phyloP scores from a whole-genome alignment of 1,284 basidiomycete species.

The Malassezia nana region DNA sequence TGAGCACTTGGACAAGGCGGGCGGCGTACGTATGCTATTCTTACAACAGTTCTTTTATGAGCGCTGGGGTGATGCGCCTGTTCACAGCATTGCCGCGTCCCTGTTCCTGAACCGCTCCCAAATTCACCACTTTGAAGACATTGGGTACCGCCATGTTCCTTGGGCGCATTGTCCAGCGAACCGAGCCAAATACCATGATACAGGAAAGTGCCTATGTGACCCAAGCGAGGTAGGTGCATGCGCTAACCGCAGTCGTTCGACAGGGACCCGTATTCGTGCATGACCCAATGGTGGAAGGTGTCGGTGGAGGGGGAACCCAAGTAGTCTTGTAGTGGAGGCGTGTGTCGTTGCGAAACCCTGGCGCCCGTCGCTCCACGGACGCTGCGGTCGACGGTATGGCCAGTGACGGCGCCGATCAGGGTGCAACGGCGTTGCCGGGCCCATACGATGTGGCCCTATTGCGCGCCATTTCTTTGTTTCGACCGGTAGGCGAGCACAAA shows the following conservation, averaged over 20 bases:
- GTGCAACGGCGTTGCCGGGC: conserved; percentile 7
- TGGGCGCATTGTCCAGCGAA: conserved; percentile 35
- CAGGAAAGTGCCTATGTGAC: conserved; percentile 35
- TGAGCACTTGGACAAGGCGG: conserved; percentile 62
- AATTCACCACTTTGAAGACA: conserved; percentile 39
- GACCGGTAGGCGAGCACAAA: conserved; percentile 35
- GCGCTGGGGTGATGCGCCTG: conserved; percentile 73
- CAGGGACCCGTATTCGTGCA: conserved; percentile 31
- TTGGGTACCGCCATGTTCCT: conserved; percentile 39
- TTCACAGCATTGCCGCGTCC: conserved; percentile 45
- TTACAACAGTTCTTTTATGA: conserved; percentile 39
- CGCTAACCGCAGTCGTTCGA: conserved; percentile 25
- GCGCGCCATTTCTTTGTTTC: conserved; percentile 26
- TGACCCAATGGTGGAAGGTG: conserved; percentile 33
- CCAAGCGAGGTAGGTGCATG: conserved; percentile 20
- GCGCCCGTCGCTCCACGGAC: not conserved
- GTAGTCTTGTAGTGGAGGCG: not conserved
- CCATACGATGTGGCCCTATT: conserved; percentile 22
- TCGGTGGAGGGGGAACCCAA: conserved; percentile 23
- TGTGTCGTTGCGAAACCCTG: not conserved
- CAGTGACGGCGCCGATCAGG: no score
- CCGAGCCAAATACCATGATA: conserved; percentile 38
- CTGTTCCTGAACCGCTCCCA: conserved; percentile 31
- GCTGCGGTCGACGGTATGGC: not conserved
- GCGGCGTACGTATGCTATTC: conserved; percentile 52